A percentile compares a stretch with the other conserved stretches of the same genome.
These are phyloP conservation scores for Chlamydomonas sphaeroides DNA, from an alignment of 139 green algal species.

Conservation along the genomic window DNA sequence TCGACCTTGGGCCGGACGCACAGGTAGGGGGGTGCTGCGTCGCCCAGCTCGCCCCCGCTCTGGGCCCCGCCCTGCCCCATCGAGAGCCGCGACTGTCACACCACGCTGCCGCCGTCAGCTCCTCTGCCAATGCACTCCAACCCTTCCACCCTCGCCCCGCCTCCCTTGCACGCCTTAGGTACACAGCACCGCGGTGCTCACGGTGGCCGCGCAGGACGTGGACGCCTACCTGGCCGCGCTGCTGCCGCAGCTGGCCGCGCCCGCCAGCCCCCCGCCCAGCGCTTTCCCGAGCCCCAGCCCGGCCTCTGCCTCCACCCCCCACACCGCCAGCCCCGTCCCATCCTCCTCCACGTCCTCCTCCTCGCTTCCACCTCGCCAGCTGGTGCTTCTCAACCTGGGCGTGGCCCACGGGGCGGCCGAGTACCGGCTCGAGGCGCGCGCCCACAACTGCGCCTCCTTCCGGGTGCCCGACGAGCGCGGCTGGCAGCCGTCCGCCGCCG, in stretches of 20 bases:
- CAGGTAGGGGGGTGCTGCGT: not conserved
- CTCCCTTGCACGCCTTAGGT: not conserved
- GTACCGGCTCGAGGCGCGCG: constrained; percentile 55
- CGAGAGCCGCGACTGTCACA: too few relatives aligned
- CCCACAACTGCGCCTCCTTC: constrained; percentile 60
- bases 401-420: constrained; percentile 32
- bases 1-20: too few relatives aligned
- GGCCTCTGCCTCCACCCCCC: not conserved
- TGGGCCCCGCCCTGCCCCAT: not conserved
- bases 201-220: not conserved
- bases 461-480: constrained; percentile 39
- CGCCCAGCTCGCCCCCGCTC: too few relatives aligned
- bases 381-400: constrained; percentile 50
- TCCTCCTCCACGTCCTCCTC: not conserved
- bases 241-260: not conserved
- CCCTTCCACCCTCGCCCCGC: too few relatives aligned
- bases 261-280: not conserved
- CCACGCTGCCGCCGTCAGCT: too few relatives aligned
- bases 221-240: not conserved
- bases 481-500: not conserved
- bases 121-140: too few relatives aligned
- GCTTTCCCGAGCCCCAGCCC: not conserved
- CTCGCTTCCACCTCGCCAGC: not conserved
- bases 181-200: not conserved
- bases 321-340: not conserved